Base-by-base conservation (phyloP, 2,329 filamentous ascomycete species). In the Fonsecaea multimorphosa region DNA sequence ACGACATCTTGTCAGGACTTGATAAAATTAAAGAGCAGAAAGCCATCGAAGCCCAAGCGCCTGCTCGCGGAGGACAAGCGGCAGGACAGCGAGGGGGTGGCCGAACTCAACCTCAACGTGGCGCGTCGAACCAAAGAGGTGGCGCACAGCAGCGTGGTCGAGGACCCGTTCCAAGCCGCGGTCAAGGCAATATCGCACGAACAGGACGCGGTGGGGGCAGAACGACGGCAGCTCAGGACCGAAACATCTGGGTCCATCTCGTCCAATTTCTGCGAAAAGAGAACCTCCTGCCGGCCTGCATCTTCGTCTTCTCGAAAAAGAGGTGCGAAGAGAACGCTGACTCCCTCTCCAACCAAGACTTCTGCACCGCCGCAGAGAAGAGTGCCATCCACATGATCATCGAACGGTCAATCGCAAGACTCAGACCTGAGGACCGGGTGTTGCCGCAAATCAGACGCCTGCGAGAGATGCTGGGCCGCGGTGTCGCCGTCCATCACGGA, bases 291-390 rank as follows among this genome's bases (percentile, higher is more conserved):
- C 95, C 95, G 0, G 92, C 91, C 8, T 98, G 94, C 76, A 96
- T 99, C 71, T 99, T 99, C 75, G 94, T 99, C 63, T 99, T 99
- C 78, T 99, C 95, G 2, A 99, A 98, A 81, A 97, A 95, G 78
- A 85, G 95, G 59, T 98, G 95, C 73, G 95, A 99, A 77, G 93
- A 98, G 75, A 99, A 98, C 76, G 95, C 95, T 0, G 92, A 97
- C 76, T 94, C 95, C 0, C 83, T 99, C 24, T 94, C 91, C 68
- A 98, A 97, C 74, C 89, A 97, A 71, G 95, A 99, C 75, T 98
- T 96, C 74, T 96, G 91, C 76, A 97, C 91, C 5, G 92, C 93
- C 0, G 86, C 89, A 2, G 95, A 99, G 80, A 98, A 97, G 84
- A 99, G 95, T 73, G 89, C 92, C 53, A 96, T 96, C 64, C 94